These are phyloP conservation scores for Sporormia fimetaria DNA, from an alignment of 495 filamentous ascomycete genomes.

Conservation along the genomic window DNA sequence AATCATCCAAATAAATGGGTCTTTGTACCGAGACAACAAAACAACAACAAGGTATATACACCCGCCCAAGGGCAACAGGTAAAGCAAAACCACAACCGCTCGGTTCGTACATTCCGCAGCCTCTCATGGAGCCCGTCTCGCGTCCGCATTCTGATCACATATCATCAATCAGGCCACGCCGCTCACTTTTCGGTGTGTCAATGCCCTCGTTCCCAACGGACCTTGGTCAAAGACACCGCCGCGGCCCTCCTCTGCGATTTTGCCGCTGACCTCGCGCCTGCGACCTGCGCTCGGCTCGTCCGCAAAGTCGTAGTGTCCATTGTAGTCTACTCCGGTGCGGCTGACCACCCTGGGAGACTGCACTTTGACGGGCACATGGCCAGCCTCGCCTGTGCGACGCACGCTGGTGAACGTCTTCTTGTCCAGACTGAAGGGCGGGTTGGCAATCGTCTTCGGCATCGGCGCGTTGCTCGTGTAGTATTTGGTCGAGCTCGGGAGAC, in stretches of 20 bases:
- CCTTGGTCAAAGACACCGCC: conserved; percentile 31
- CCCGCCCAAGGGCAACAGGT: too few species aligned
- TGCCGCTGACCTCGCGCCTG: conserved; percentile 66
- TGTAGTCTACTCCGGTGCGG: conserved; percentile 34
- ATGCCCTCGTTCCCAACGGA: conserved; percentile 11
- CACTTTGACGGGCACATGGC: conserved; percentile 13
- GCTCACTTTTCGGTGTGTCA: conserved; percentile 23
- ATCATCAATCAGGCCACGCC: conserved; percentile 19
- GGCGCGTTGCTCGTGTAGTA: conserved; percentile 16
- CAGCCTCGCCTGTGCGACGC: conserved; percentile 15
- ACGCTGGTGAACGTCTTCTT: conserved; percentile 22
- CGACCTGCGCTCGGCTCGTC: conserved; percentile 25
- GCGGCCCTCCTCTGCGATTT: conserved; percentile 74
- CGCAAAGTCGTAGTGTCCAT: conserved; percentile 49
- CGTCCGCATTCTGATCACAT: too few species aligned
- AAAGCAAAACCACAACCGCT: too few species aligned
- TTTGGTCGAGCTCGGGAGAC: conserved; percentile 8
- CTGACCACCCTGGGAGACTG: conserved; percentile 22
- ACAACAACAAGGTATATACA: too few species aligned
- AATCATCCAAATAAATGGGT: too few species aligned
- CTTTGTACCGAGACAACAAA: too few species aligned
- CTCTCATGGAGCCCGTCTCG: too few species aligned
- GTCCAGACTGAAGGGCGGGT: conserved; percentile 9
- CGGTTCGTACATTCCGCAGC: too few species aligned
- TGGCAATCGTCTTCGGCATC: not conserved